A percentile compares a stretch with the other conserved stretches of the same genome.
Evolutionary conservation across 345 rosid genomes (phyloP).

Genomic region (Corchorus olitorius): DNA sequence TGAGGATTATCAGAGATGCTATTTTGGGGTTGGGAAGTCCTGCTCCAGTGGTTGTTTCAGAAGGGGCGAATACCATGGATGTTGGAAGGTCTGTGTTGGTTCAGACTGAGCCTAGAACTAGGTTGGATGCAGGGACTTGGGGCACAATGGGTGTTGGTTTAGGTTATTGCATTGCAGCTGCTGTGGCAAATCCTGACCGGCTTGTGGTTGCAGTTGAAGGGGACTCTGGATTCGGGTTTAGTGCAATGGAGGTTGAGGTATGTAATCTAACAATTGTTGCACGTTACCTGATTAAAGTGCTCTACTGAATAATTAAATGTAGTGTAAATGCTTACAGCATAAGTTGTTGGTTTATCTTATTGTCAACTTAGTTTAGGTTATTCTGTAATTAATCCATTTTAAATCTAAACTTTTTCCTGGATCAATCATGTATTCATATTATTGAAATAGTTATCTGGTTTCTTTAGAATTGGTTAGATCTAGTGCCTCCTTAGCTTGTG

Average conservation of each 20-base stretch:
- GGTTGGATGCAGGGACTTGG: conserved; percentile 99
- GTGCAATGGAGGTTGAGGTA: conserved; percentile 86
- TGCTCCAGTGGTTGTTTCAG: conserved; percentile 85
- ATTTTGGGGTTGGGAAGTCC: conserved; percentile 72
- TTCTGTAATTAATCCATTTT: background rate
- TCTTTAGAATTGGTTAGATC: background rate
- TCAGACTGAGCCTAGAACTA: conserved; percentile 94
- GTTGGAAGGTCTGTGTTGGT: conserved; percentile 92
- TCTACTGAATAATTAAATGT: background rate
- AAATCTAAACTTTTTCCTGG: background rate
- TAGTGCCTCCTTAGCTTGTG: background rate
- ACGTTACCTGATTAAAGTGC: background rate
- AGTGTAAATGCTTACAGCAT: background rate
- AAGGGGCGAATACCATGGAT: conserved; percentile 99
- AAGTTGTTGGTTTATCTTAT: too few relatives aligned
- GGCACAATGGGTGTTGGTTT: conserved; percentile 99
- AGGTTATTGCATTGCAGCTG: conserved; percentile 98
- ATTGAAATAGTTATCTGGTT: background rate
- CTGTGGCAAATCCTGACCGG: conserved; percentile 82
- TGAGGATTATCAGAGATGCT: conserved; percentile 94
- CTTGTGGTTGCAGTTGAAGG: conserved; percentile 98
- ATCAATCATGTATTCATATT: background rate
- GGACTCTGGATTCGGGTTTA: conserved; percentile 96
- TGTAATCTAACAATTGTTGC: conserved; percentile 6
- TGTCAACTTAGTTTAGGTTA: background rate